phyloP scores from a whole-genome alignment of 2,329 filamentous ascomycete species.

The Colletotrichum cereale region DNA sequence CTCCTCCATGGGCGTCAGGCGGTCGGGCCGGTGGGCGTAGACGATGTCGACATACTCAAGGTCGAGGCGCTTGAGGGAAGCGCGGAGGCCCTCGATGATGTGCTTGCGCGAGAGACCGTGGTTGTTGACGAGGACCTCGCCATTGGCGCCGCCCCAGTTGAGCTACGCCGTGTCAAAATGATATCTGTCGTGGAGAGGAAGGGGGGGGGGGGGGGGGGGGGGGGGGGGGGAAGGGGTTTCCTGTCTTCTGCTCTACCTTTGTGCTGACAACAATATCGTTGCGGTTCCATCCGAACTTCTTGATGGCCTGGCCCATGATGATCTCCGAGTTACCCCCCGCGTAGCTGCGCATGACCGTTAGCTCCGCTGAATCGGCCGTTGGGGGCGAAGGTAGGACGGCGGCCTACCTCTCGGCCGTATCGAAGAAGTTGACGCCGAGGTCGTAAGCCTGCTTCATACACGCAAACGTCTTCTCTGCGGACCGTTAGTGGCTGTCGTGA shows the following conservation, averaged over 20 bases:
- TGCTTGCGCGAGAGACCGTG: slow-evolving; percentile 71
- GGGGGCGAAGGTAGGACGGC: slow-evolving; percentile 45
- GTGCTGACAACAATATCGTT: slow-evolving; percentile 71
- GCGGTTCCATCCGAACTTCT: slow-evolving; percentile 70
- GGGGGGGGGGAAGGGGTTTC: not conserved
- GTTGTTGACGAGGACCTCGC: slow-evolving; percentile 72
- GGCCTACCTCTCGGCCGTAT: slow-evolving; percentile 64
- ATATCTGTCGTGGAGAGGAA: not conserved
- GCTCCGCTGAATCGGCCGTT: slow-evolving; percentile 32
- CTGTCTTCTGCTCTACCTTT: slow-evolving; percentile 53
- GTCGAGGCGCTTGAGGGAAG: slow-evolving; percentile 67
- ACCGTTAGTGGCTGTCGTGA: slow-evolving; percentile 14
- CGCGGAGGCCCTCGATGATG: slow-evolving; percentile 70
- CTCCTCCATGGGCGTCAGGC: slow-evolving; percentile 78
- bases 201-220: no score
- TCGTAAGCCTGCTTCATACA: slow-evolving; percentile 74
- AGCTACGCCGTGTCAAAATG: slow-evolving; percentile 52
- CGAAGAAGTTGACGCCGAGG: slow-evolving; percentile 73
- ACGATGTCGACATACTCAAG: slow-evolving; percentile 76
- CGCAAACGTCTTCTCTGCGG: slow-evolving; percentile 66
- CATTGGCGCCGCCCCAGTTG: slow-evolving; percentile 74
- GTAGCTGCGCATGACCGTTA: slow-evolving; percentile 55
- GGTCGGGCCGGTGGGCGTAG: slow-evolving; percentile 77
- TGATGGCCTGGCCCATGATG: slow-evolving; percentile 73
- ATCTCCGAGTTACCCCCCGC: slow-evolving; percentile 72